These are phyloP conservation scores for Bothriochloa decipiens DNA, from an alignment of 176 grass and related monocot genomes.

Conservation along the genomic window DNA sequence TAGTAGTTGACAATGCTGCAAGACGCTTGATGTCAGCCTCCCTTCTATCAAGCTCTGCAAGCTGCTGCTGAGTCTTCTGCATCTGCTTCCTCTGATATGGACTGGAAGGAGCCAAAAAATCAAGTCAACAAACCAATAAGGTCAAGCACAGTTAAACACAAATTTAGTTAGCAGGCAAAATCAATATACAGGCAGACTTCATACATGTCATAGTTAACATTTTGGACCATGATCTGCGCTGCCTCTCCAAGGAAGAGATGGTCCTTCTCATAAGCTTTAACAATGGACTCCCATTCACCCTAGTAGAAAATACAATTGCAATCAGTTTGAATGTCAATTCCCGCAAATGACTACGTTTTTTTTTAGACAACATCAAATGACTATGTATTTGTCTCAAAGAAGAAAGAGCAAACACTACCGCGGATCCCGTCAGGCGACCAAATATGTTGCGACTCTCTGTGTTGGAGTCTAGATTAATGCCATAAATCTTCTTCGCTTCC, in stretches of 20 bases:
- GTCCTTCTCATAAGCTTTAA: conserved; percentile 89
- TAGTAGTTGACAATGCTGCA: conserved; percentile 70
- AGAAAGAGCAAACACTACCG: conserved; percentile 45
- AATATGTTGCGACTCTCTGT: conserved; percentile 90
- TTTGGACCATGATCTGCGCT: conserved; percentile 92
- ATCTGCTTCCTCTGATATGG: conserved; percentile 92
- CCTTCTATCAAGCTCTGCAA: conserved; percentile 81
- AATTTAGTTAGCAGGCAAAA: conserved; percentile 8
- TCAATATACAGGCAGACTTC: conserved; percentile 4
- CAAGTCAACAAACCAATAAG: neutral
- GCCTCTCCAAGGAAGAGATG: conserved; percentile 91
- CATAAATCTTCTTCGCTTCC: conserved; percentile 87
- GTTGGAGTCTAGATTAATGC: conserved; percentile 72
- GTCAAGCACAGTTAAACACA: neutral
- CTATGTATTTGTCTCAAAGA: neutral
- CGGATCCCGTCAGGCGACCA: conserved; percentile 84
- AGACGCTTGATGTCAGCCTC: conserved; percentile 88
- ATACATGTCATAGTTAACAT: conserved; percentile 99
- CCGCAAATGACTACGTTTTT: neutral
- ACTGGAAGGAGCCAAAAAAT: conserved; percentile 50
- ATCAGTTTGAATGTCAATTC: neutral
- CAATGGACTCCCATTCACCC: conserved; percentile 89
- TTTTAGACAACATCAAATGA: too few relatives aligned
- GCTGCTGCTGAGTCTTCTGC: conserved; percentile 94
- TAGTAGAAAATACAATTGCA: conserved; percentile 39